Percentiles rank a stretch among this genome's conserved stretches.
phyloP scores from a whole-genome alignment of 768 basidiomycete genomes.

The Tylopilus sp. region DNA sequence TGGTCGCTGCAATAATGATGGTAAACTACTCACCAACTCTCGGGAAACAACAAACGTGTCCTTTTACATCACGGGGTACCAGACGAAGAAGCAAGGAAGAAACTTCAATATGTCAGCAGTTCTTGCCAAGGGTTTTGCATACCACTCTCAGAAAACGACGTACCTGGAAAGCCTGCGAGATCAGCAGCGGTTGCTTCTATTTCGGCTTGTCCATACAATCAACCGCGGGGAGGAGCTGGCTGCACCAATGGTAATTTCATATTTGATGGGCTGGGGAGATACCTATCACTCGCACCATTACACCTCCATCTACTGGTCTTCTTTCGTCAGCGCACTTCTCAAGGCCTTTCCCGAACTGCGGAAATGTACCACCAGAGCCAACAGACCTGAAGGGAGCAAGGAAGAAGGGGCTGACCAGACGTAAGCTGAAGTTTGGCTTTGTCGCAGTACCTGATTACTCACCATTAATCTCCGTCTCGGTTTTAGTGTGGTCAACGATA shows the following conservation, averaged over 20 bases:
- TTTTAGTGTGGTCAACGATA: no score
- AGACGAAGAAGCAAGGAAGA: slow-evolving; percentile 30
- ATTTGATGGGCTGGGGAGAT: slow-evolving; percentile 46
- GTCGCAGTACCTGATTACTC: no score
- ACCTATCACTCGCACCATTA: slow-evolving; percentile 36
- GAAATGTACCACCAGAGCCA: neutral
- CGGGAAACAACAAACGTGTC: slow-evolving; percentile 30
- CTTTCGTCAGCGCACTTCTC: neutral
- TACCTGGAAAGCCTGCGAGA: slow-evolving; percentile 23
- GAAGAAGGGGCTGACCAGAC: no score
- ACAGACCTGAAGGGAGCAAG: no score
- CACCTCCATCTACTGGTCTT: neutral
- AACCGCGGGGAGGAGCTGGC: slow-evolving; percentile 38
- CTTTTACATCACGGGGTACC: slow-evolving; percentile 36
- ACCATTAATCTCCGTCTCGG: no score
- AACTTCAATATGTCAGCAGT: slow-evolving; percentile 35
- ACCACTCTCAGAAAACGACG: slow-evolving; percentile 18
- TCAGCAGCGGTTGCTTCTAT: slow-evolving; percentile 29
- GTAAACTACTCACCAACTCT: slow-evolving; percentile 38
- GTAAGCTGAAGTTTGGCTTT: no score
- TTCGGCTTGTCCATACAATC: slow-evolving; percentile 29
- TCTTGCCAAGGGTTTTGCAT: slow-evolving; percentile 30
- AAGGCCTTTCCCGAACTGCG: neutral
- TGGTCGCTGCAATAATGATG: slow-evolving; percentile 39
- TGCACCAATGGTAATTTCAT: slow-evolving; percentile 37